Evolutionary conservation across 164 flowering plant species (phyloP), one percentile per base, ranked within the genome.

Genomic region (Magnolia officinalis): DNA sequence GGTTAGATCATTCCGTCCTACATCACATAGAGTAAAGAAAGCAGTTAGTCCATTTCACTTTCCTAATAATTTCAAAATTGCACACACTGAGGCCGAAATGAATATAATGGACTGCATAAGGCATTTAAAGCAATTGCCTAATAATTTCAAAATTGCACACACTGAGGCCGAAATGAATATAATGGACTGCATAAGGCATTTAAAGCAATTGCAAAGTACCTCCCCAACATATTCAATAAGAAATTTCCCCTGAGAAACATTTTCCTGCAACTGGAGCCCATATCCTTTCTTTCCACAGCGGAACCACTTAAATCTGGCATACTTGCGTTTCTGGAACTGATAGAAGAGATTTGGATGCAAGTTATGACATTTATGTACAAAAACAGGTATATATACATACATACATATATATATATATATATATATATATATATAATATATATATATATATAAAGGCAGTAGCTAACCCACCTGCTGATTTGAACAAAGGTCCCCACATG

Each of bases 181-280:
- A 19, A n/a, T 13, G 13, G 24, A 70, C 61, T 55, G 18, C 13
- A 9, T 16, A 16, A 55, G 18, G 13, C 11, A 55, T 11, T 55
- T 55, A 16, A 55, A 55, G 19, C 61, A 8, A 50, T 6, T 45
- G 26, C 16, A 13, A 70, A 70, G 24, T 87, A 95, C 99, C 98
- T 96, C 99, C 78, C 99, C 99, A 78, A 96, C 95, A 85, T 96
- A 96, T 83, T 96, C 99, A 77, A 94, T 94, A 71, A 96, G 90
- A 87, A 96, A 96, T 70, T 84, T 83, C 63, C 99, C 99, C 79
- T 81, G 76, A 61, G 88, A 77, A 63, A 94, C 85, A 88, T 89
- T 78, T 77, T 92, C 91, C 74, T 80, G 89, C 82, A 87, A 73
- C 81, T 86, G 89, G 78, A 96, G 85, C 67, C 99, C 99, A 85